Evolutionary conservation across 768 basidiomycete species (phyloP).

Genomic region (Lactifluus piperatus): DNA sequence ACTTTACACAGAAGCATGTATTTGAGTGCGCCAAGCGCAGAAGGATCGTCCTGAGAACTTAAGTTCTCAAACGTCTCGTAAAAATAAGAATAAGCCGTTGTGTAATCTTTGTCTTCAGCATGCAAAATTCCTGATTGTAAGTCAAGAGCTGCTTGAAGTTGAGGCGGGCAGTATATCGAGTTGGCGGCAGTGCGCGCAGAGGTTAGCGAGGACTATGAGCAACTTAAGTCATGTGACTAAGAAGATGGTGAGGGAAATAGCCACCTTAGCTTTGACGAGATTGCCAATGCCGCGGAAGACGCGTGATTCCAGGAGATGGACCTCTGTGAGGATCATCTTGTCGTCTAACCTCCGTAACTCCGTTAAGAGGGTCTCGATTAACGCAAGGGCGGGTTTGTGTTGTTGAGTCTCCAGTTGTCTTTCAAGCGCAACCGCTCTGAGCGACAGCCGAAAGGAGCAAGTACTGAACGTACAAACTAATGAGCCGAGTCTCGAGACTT

Average conservation of each 20-base stretch:
- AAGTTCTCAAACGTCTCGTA: conserved; percentile 94
- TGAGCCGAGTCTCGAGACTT: conserved; percentile 82
- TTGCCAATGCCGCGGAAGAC: conserved; percentile 89
- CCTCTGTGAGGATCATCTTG: conserved; percentile 96
- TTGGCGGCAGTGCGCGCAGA: conserved; percentile 91
- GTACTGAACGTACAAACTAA: conserved; percentile 46
- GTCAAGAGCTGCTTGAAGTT: conserved; percentile 52
- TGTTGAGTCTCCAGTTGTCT: conserved; percentile 70
- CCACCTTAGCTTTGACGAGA: conserved; percentile 80
- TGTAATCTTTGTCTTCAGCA: conserved; percentile 97
- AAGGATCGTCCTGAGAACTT: conserved; percentile 54
- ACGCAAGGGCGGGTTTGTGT: conserved; percentile 66
- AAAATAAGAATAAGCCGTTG: conserved; percentile 94
- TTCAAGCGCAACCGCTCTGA: neutral
- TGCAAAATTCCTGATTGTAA: conserved; percentile 77
- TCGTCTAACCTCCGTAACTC: conserved; percentile 93
- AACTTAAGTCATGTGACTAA: neutral
- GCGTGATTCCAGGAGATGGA: conserved; percentile 87
- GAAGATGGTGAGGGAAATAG: conserved; percentile 14
- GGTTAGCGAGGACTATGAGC: conserved; percentile 66
- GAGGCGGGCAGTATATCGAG: conserved; percentile 85
- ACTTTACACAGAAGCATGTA: conserved; percentile 99
- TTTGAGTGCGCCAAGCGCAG: conserved; percentile 79
- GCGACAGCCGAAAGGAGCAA: neutral
- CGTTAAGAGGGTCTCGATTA: conserved; percentile 81